These are phyloP conservation scores for Hansenula sp. DNA, from an alignment of 1,139 yeast species.

Conservation along the genomic window DNA sequence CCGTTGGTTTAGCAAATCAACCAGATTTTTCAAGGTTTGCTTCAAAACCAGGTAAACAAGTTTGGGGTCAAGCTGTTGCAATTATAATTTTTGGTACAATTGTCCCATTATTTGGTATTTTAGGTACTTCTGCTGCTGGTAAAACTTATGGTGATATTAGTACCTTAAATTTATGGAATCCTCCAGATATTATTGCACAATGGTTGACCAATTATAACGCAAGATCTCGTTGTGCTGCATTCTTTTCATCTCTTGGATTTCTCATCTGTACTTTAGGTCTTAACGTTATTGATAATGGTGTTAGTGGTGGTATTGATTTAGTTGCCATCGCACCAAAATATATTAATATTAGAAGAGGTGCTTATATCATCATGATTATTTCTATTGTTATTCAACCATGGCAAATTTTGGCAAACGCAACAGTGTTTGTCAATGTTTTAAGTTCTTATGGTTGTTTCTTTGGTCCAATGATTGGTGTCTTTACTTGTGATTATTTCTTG, in stretches of 20 bases:
- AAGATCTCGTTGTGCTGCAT: constrained; percentile 30
- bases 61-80: constrained; percentile 27
- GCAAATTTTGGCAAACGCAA: constrained; percentile 29
- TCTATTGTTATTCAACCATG: constrained; percentile 30
- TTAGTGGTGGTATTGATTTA: constrained; percentile 41
- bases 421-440: constrained; percentile 28
- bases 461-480: constrained; percentile 27
- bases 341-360: constrained; percentile 35
- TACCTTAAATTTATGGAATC: constrained; percentile 32
- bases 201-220: constrained; percentile 26
- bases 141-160: constrained; percentile 30
- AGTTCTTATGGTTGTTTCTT: constrained; percentile 28
- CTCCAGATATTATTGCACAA: constrained; percentile 29
- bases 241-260: constrained; percentile 30
- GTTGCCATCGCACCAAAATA: constrained; percentile 36
- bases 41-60: constrained; percentile 22
- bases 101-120: constrained; percentile 35
- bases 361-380: constrained; percentile 25
- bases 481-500: constrained; percentile 26
- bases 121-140: constrained; percentile 36
- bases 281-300: constrained; percentile 38
- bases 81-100: constrained; percentile 29
- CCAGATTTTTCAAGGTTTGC: constrained; percentile 43
- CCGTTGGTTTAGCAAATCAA: constrained; percentile 29
- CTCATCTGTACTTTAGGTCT: constrained; percentile 31